These are phyloP conservation scores for Avena atlantica DNA, from an alignment of 176 grass and related monocot genomes.

Conservation along the genomic window DNA sequence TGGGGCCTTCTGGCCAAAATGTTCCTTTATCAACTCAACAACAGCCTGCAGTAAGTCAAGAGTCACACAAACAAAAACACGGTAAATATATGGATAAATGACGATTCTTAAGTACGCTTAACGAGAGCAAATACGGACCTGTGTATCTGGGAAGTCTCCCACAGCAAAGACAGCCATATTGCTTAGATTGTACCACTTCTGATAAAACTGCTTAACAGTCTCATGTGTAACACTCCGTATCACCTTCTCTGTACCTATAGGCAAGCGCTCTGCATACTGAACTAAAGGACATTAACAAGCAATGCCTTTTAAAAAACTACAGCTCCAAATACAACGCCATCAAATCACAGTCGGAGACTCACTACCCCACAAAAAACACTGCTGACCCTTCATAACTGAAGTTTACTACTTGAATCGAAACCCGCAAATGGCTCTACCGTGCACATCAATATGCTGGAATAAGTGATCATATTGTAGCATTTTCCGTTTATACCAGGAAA, in stretches of 20 bases:
- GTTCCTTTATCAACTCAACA: constrained; percentile 92
- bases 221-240: constrained; percentile 87
- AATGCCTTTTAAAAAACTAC: constrained; percentile 38
- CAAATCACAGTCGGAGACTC: neutral
- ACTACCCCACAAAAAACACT: neutral
- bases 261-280: constrained; percentile 95
- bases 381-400: neutral
- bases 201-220: constrained; percentile 78
- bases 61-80: neutral
- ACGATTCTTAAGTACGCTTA: constrained; percentile 36
- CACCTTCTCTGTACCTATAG: constrained; percentile 94
- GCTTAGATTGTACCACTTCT: constrained; percentile 95
- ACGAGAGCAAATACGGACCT: constrained; percentile 56
- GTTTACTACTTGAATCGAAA: constrained; percentile 9
- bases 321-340: neutral
- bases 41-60: constrained; percentile 63
- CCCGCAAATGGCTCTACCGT: neutral
- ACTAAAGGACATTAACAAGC: constrained; percentile 40
- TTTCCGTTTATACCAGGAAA: neutral
- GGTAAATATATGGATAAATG: constrained; percentile 42
- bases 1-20: constrained; percentile 85
- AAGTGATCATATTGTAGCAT: neutral
- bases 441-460: constrained; percentile 26
- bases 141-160: constrained; percentile 87
- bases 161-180: constrained; percentile 98